Conservation (phyloP, 495 filamentous ascomycete genomes). For the Polyplosphaeria fusca region DNA sequence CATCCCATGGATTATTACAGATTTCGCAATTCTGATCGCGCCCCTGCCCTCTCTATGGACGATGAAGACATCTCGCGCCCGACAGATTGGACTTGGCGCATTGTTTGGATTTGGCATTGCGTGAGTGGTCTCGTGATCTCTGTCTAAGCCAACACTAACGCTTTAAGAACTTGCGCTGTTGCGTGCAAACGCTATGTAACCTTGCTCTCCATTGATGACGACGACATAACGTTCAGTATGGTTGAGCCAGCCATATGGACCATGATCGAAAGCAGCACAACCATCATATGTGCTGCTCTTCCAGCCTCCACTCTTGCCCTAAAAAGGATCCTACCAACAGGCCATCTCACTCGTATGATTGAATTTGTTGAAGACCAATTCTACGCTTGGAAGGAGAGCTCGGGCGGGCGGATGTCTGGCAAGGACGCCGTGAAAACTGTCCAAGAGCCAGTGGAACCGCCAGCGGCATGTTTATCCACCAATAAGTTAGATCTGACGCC, state of each 20-base stretch:
- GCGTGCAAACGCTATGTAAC: neutral
- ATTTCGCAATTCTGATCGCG: neutral
- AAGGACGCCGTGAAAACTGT: neutral
- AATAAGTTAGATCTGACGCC: neutral
- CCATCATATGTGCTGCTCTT: neutral
- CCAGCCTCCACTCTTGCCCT: neutral
- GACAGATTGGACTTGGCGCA: neutral
- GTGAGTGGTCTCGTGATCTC: neutral
- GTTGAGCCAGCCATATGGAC: neutral
- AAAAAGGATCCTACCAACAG: neutral
- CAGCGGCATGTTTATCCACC: neutral
- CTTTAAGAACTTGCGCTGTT: neutral
- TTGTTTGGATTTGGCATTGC: neutral
- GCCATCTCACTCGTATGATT: neutral
- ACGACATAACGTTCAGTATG: neutral
- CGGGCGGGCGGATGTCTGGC: neutral
- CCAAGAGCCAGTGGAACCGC: neutral
- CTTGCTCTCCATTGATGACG: neutral
- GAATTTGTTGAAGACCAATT: neutral
- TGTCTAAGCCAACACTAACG: neutral
- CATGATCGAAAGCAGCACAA: constrained; percentile 1
- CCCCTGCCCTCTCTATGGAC: neutral
- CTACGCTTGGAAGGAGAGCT: neutral
- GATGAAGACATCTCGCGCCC: neutral
- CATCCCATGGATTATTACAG: neutral